A percentile compares a stretch with the other conserved stretches of the same genome.
Conservation (phyloP, 2,329 filamentous ascomycete species). For the Onygenales sp. region DNA sequence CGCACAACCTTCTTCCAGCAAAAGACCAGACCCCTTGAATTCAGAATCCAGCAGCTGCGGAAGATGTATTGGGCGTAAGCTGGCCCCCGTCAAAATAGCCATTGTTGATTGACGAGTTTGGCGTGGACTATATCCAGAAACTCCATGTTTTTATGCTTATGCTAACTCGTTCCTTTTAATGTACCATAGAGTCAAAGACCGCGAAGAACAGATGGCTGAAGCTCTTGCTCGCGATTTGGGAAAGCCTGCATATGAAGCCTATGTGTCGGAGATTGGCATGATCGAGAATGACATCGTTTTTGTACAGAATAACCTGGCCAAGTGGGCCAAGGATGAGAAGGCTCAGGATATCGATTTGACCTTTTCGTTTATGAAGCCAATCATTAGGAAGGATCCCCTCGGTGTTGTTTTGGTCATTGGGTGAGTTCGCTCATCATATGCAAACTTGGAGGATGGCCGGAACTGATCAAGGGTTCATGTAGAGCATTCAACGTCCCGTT, state of each 20-base stretch:
- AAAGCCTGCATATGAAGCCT: conserved; percentile 67
- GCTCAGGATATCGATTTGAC: conserved; percentile 59
- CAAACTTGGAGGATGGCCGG: not conserved
- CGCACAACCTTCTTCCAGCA: conserved; percentile 65
- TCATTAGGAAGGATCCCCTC: conserved; percentile 77
- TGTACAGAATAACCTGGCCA: conserved; percentile 65
- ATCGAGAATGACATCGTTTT: conserved; percentile 72
- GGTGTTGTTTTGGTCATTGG: conserved; percentile 79
- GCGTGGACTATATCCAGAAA: not conserved
- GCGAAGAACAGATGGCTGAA: conserved; percentile 60
- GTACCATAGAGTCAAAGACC: conserved; percentile 55
- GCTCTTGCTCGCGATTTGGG: conserved; percentile 69
- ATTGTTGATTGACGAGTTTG: not conserved
- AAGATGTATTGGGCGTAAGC: conserved; percentile 82
- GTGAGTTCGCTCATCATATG: conserved; percentile 26
- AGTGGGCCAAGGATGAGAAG: conserved; percentile 75
- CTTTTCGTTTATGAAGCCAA: conserved; percentile 61
- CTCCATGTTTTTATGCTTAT: conserved; percentile 7
- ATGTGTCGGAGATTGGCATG: conserved; percentile 68
- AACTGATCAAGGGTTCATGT: conserved; percentile 1
- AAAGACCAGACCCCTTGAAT: conserved; percentile 74
- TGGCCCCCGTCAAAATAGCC: not conserved
- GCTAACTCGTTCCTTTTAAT: not conserved
- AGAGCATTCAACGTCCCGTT: conserved; percentile 89
- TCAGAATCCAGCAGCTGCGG: conserved; percentile 74